Percentiles rank a stretch among this genome's conserved stretches.
Evolutionary conservation across 2,329 filamentous ascomycete species (phyloP).

Genomic region (Arthrobotrys sphaeroides): DNA sequence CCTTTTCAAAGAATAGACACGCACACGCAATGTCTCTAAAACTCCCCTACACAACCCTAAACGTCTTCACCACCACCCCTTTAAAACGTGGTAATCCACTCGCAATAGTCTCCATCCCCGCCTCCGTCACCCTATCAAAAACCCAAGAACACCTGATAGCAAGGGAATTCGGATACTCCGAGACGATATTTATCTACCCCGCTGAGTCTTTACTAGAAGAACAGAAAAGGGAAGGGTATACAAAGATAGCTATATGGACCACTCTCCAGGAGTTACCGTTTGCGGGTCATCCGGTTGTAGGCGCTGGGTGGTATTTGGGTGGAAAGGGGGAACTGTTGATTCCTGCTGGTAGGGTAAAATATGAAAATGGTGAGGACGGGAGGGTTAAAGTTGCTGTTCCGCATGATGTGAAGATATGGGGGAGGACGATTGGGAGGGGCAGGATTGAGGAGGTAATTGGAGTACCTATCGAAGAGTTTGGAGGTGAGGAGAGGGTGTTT

Average conservation of each 20-base stretch:
- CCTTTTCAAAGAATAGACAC: too few relatives aligned
- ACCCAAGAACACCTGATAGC: conserved; percentile 69
- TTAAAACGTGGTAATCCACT: conserved; percentile 69
- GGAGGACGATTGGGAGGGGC: background rate
- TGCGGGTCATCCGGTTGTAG: conserved; percentile 72
- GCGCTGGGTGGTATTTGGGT: conserved; percentile 66
- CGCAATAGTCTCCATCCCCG: conserved; percentile 68
- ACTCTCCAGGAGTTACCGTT: conserved; percentile 68
- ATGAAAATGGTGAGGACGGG: conserved; percentile 44
- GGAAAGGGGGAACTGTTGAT: conserved; percentile 60
- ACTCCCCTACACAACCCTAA: conserved; percentile 65
- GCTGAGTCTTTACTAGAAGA: conserved; percentile 62
- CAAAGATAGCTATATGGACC: conserved; percentile 71
- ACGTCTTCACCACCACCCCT: conserved; percentile 72
- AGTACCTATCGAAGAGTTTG: conserved; percentile 5
- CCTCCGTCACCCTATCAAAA: conserved; percentile 63
- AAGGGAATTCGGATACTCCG: conserved; percentile 72
- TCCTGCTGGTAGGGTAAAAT: conserved; percentile 63
- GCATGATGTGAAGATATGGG: conserved; percentile 23
- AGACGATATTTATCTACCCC: conserved; percentile 67
- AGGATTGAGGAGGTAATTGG: conserved; percentile 12
- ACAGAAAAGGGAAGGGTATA: conserved; percentile 57
- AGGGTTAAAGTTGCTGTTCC: conserved; percentile 55
- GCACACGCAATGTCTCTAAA: conserved; percentile 22
- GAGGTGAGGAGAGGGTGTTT: background rate